Evolutionary conservation across 352 stramenopile genomes (phyloP), one percentile per base, ranked within the genome.

Genomic region (Phytopythium litorale): DNA sequence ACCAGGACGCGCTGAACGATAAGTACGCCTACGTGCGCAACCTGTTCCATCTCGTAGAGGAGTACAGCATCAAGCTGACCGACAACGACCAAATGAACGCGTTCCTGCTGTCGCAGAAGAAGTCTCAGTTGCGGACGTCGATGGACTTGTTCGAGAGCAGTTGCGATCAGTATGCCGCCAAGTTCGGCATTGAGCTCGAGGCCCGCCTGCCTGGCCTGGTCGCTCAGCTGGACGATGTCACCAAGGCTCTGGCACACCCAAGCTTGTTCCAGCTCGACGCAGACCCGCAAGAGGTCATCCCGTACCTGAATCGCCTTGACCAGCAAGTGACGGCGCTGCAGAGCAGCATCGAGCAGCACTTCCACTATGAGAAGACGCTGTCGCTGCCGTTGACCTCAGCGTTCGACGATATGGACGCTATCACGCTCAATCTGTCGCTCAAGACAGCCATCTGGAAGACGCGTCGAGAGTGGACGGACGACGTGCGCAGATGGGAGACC

Each of bases 381-480:
- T 75, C 68, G 1, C 37, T 91, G 28, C 78, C 82, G 3, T 66
- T 80, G 37, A 82, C 67, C 18, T 79, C 74, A 16, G 91, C 91
- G 23, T 96, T 95, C 55, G 88, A 97, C 46, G 78, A 86, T 28
- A 60, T 97, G n/a, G 73, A 79, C 2, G 75, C 88, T 28, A 66
- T 96, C 3, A 76, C 78, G 51, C 58, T 56, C 0, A 89, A 97
- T 65, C 68, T 97, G 3, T 56, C 46, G 45, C 57, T 96, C 21
- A 97, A 97, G 70, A 74, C 76, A 3, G 70, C 87, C 3, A 71
- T 97, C 37, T 97, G 91, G 91, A 84, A 79, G 37, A 78, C 79
- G 6, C 63, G 87, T 28, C 50, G 71, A n/a, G 75, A 83, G 52
- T 98, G 91, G 91, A 78, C 58, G 60, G 50, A 35, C 12, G 78